Evolutionary conservation across 169 alveolate genomes (phyloP).

Genomic region (Plasmodium coatneyi): DNA sequence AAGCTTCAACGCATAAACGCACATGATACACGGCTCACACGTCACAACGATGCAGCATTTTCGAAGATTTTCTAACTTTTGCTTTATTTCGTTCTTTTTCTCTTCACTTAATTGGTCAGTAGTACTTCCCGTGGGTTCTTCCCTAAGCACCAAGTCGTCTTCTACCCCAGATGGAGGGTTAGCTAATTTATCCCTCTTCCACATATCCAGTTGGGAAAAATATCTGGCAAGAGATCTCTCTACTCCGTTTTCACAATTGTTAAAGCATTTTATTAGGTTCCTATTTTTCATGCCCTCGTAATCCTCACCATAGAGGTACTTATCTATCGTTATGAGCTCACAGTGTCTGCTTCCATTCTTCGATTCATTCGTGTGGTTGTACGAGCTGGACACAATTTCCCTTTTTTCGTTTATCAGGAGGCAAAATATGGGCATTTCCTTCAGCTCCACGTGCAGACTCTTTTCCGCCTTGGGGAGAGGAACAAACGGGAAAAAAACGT

Average conservation of each 20-base stretch:
- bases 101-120: neutral
- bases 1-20: conserved; percentile 87
- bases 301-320: conserved; percentile 51
- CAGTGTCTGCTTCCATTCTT: conserved; percentile 71
- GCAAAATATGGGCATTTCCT: conserved; percentile 72
- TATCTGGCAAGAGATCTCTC: conserved; percentile 22
- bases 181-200: neutral
- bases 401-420: conserved; percentile 43
- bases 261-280: conserved; percentile 59
- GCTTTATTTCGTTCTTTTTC: conserved; percentile 2
- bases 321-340: conserved; percentile 68
- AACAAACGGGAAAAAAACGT: neutral
- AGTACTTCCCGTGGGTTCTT: neutral
- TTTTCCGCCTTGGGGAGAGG: conserved; percentile 30
- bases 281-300: conserved; percentile 49
- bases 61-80: conserved; percentile 19
- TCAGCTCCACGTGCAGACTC: conserved; percentile 39
- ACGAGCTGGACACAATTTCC: conserved; percentile 51
- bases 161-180: neutral
- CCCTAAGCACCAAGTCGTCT: neutral
- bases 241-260: conserved; percentile 33
- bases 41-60: conserved; percentile 76
- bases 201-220: neutral
- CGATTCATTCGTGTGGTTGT: conserved; percentile 55
- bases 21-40: conserved; percentile 90